Evolutionary conservation across 2,329 filamentous ascomycete genomes (phyloP).

Genomic region (Penicillium sp.): DNA sequence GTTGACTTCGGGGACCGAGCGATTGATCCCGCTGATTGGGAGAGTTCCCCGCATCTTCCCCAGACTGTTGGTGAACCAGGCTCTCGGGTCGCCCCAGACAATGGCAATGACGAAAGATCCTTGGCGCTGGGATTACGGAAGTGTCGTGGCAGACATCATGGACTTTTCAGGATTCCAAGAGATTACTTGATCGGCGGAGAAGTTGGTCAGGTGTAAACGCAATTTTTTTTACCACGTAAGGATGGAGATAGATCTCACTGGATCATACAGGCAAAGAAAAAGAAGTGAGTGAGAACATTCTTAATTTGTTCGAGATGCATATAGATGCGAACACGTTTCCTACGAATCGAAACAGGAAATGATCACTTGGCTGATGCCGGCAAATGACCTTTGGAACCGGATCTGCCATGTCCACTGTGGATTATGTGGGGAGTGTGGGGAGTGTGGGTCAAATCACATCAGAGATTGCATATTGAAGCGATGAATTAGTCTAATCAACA

Average conservation of each 20-base stretch:
- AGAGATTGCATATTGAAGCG: conserved; percentile 13
- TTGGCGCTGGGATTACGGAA: background rate
- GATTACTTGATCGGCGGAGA: background rate
- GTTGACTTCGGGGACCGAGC: background rate
- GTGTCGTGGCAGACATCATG: background rate
- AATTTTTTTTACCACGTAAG: background rate
- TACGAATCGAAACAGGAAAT: background rate
- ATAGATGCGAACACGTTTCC: background rate
- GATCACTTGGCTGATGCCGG: background rate
- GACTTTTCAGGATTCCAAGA: background rate
- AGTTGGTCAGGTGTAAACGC: background rate
- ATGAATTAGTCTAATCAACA: conserved; percentile 20
- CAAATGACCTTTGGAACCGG: conserved; percentile 14
- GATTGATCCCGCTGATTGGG: background rate
- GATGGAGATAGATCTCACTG: background rate
- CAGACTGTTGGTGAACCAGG: background rate
- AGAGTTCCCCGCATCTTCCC: background rate
- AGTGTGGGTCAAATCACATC: conserved; percentile 17
- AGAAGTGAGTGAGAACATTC: background rate
- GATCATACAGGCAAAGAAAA: background rate
- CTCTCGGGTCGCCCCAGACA: background rate
- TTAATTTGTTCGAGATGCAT: background rate
- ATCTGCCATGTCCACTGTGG: conserved; percentile 13
- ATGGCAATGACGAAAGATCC: background rate
- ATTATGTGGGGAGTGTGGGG: conserved; percentile 1